phyloP scores from a whole-genome alignment of 805 yeast species.

The Blastobotrys terrestris region DNA sequence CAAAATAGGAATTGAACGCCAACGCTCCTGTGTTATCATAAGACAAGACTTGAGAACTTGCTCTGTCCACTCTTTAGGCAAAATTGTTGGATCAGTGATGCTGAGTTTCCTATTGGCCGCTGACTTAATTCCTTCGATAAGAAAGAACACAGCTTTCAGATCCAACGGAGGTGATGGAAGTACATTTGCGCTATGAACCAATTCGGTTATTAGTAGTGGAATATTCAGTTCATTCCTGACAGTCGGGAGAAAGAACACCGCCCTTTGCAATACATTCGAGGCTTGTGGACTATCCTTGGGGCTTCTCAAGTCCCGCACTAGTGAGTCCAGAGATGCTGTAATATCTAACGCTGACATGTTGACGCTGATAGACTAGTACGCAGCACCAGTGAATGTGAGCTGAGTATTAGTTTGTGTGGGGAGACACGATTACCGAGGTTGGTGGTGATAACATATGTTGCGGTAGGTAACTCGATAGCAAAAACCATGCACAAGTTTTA shows the following conservation, averaged over 20 bases:
- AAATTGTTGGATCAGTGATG: constrained; percentile 23
- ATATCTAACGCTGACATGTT: constrained; percentile 1
- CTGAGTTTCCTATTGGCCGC: constrained; percentile 19
- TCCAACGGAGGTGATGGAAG: constrained; percentile 9
- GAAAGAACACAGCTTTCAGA: constrained; percentile 4
- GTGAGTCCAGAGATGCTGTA: constrained; percentile 9
- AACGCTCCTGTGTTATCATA: constrained; percentile 8
- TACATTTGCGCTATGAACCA: constrained; percentile 18
- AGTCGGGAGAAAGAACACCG: constrained; percentile 19
- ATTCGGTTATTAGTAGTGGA: constrained; percentile 15
- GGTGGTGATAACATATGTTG: background rate
- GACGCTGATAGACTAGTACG: too few species aligned
- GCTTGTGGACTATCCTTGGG: constrained; percentile 2
- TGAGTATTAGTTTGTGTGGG: background rate
- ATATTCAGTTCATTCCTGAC: constrained; percentile 23
- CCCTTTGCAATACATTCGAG: constrained; percentile 6
- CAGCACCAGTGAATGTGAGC: too few species aligned
- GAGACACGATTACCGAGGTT: background rate
- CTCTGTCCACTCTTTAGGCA: constrained; percentile 16
- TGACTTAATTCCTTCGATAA: constrained; percentile 22
- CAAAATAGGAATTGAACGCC: constrained; percentile 20
- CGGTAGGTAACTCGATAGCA: too few species aligned
- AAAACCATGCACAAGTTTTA: too few species aligned
- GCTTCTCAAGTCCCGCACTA: constrained; percentile 9
- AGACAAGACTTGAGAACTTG: constrained; percentile 10